Evolutionary conservation across 345 rosid species (phyloP), one percentile per base, ranked within the genome.

Genomic region (Gossypium longicalyx): DNA sequence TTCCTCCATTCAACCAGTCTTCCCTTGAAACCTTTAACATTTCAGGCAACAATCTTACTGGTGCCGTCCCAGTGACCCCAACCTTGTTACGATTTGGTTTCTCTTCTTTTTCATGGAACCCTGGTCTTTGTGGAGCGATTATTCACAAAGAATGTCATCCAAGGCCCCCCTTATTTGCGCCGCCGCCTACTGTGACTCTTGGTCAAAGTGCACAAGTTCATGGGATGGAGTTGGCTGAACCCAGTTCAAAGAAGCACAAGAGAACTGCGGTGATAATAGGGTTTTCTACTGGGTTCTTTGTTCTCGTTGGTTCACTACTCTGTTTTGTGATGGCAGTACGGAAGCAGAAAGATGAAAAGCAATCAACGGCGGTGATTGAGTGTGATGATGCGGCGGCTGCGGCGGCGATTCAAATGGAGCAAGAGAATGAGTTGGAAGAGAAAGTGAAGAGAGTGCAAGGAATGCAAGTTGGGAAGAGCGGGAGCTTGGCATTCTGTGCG

Each of bases 71-170:
- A 6, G 92, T 88, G 49, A 90, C 97, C 1, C 44, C 87, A 0
- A 80, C 80, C 15, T 77, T 94, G 10, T 71, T 82, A 58, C 87
- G 90, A 16, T 92, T 94, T 66, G 88, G 82, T 1, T 64, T 78
- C 62, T 85, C 90, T 0, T 89, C 97, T 2, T 94, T 90, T 74
- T 78, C 80, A 16, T 69, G 69, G 70, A 92, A 92, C 82, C 97
- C 95, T 3, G 80, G 83, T 61, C 93, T 94, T 25, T 94, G 97
- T 77, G 98, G 97, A 23, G 92, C 88, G 91, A 94, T 92, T 54
- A 77, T 94, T 11, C 86, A 87, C 86, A 90, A 85, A 61, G 95
- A 90, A 78, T 90, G 97, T 82, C 80, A 45, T 58, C 89, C 88
- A 0, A 70, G 85, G 25, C 76, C 97, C 3, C 90, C 87, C 2